Evolutionary conservation across 1,284 basidiomycete species (phyloP), one percentile per base, ranked within the genome.

Genomic region (Trichosporon sp.): DNA sequence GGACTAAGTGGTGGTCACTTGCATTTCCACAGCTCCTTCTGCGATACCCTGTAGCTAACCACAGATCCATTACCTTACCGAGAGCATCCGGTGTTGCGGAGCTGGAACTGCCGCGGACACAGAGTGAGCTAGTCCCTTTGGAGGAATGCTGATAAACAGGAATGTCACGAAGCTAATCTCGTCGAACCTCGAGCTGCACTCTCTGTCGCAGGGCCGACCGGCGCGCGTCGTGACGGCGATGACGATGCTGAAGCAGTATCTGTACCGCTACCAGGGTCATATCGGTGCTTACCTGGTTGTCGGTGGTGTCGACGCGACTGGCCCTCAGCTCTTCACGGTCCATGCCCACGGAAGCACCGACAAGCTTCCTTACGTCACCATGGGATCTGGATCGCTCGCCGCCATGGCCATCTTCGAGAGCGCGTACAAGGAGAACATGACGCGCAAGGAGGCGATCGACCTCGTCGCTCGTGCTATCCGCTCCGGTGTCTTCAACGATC

Each of bases 331-430:
- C 7, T 99, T 98, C 86, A 98, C 96, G 11, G 91, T 99, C 74
- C 91, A 92, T 73, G 96, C 97, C 0, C 96, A 99, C 84, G 97
- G 97, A 7, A 96, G 94, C 16, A 98, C 97, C 0, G 97, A 99
- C 86, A 99, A 99, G 85, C 88, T 99, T 40, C 97, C 97, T 0
- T 99, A 98, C 79, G 96, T 99, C 38, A 98, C 97, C 0, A 99
- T 99, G 96, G 97, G 97, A 40, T 95, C 92, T 4, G 97, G 97
- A 73, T 92, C 90, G 78, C 87, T 98, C 66, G 97, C 97, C 1
- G 97, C 96, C 31, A 99, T 99, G 97, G 94, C 96, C 14, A 92
- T 99, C 12, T 99, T 99, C 78, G 97, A 99, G 83, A 90, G 89
- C 68, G 84, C 87, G 12, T 99, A 95, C 95, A 88, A 87, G 79